These are phyloP conservation scores for Trichoderma citrinoviride DNA, from an alignment of 2,329 filamentous ascomycete genomes.

Conservation along the genomic window DNA sequence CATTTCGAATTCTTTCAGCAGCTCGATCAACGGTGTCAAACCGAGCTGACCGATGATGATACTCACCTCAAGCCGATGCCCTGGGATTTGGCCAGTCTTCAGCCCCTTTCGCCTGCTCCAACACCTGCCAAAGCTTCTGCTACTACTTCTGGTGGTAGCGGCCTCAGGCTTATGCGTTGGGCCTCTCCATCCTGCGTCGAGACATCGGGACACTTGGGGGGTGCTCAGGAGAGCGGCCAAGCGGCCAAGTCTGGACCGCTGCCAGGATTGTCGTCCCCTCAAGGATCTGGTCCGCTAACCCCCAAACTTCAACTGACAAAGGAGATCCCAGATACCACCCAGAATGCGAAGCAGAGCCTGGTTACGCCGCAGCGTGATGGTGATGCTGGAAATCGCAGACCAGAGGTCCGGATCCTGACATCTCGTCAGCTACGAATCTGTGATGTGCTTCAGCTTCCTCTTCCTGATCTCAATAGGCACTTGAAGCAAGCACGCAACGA, in stretches of 20 bases:
- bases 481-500: conserved; percentile 21
- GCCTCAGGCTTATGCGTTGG: not conserved
- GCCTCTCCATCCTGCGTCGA: not conserved
- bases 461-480: conserved; percentile 29
- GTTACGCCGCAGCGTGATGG: not conserved
- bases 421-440: conserved; percentile 17
- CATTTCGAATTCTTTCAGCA: conserved; percentile 34
- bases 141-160: not conserved
- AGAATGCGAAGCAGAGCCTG: not conserved
- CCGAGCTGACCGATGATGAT: conserved; percentile 29
- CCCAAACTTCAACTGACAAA: not conserved
- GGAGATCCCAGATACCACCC: not conserved
- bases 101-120: not conserved
- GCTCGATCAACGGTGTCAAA: conserved; percentile 33
- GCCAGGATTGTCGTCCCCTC: too few relatives aligned
- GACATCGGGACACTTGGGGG: conserved; percentile 4
- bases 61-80: conserved; percentile 36
- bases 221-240: not conserved
- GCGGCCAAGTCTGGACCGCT: not conserved
- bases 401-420: not conserved
- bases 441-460: conserved; percentile 27
- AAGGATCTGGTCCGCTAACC: not conserved
- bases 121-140: not conserved
- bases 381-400: not conserved
- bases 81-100: conserved; percentile 33